phyloP scores from a whole-genome alignment of 2,329 filamentous ascomycete genomes.

The Pleoardoris graminearum region DNA sequence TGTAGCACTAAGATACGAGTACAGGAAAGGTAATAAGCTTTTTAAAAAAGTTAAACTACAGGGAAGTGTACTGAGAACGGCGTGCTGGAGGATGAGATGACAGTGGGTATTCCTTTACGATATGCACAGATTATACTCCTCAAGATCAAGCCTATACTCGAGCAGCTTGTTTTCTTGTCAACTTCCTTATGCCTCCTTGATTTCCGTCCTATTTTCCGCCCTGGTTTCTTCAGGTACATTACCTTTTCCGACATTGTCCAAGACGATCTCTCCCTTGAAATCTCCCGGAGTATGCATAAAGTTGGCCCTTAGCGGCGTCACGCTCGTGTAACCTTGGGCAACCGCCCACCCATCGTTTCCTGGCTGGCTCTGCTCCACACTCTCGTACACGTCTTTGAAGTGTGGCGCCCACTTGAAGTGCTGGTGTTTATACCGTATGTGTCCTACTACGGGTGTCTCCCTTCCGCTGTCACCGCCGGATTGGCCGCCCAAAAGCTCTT shows the following conservation, averaged over 20 bases:
- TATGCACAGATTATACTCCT: too few species aligned
- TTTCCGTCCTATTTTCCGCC: too few species aligned
- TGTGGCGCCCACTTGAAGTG: conserved; percentile 94
- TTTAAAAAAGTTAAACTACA: too few species aligned
- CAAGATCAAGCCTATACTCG: too few species aligned
- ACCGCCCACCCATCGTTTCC: conserved; percentile 95
- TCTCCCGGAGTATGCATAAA: conserved; percentile 68
- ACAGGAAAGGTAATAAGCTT: too few species aligned
- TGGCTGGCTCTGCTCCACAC: conserved; percentile 75
- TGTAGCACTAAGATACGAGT: too few species aligned
- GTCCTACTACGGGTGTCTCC: conserved; percentile 19
- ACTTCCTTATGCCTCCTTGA: too few species aligned
- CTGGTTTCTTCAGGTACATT: background rate
- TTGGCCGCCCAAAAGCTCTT: conserved; percentile 30
- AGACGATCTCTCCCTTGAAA: conserved; percentile 35
- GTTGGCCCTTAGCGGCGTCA: conserved; percentile 89
- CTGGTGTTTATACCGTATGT: conserved; percentile 68
- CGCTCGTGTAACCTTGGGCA: conserved; percentile 82
- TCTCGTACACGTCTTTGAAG: conserved; percentile 84
- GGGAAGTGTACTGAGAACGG: too few species aligned
- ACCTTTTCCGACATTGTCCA: conserved; percentile 1
- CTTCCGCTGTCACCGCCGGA: conserved; percentile 28
- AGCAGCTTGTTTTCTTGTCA: too few species aligned
- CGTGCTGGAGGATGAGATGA: too few species aligned
- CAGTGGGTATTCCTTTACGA: too few species aligned